Percentiles rank a stretch among this genome's conserved stretches.
phyloP scores from a whole-genome alignment of 2,329 filamentous ascomycete genomes.

The Penicillium frequentans region DNA sequence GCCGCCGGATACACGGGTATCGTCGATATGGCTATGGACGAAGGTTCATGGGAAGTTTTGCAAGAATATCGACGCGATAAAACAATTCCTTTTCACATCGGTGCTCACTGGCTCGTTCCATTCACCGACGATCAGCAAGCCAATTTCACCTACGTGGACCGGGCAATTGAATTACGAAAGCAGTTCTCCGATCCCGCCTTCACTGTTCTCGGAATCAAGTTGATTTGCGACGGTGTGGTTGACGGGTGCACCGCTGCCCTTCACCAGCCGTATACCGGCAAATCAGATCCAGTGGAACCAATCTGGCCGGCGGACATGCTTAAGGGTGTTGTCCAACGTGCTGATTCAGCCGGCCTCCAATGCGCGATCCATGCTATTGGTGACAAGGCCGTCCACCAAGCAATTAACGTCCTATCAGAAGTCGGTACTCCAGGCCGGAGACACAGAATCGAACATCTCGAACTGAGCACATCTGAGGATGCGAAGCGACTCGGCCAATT shows the following conservation, averaged over 20 bases:
- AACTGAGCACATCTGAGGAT: conserved; percentile 50
- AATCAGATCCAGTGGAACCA: conserved; percentile 42
- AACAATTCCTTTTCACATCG: conserved; percentile 44
- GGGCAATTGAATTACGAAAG: conserved; percentile 44
- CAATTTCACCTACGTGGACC: conserved; percentile 46
- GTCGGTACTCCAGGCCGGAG: conserved; percentile 42
- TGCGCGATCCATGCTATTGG: conserved; percentile 55
- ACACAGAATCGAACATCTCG: conserved; percentile 54
- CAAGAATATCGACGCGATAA: conserved; percentile 39
- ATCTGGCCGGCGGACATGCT: conserved; percentile 49
- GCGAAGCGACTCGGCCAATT: conserved; percentile 48
- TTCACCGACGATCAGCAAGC: conserved; percentile 40
- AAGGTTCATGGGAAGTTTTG: conserved; percentile 48
- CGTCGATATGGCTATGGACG: conserved; percentile 56
- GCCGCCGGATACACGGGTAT: conserved; percentile 50
- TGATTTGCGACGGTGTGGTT: conserved; percentile 53
- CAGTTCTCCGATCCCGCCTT: conserved; percentile 46
- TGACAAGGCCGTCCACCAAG: conserved; percentile 48
- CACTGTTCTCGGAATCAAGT: conserved; percentile 50
- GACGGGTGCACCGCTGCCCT: conserved; percentile 54
- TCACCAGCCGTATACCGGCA: conserved; percentile 47
- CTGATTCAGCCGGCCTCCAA: conserved; percentile 47
- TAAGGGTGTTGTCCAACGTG: conserved; percentile 44
- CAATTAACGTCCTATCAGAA: conserved; percentile 47
- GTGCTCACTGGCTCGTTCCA: conserved; percentile 51